These are phyloP conservation scores for Chloris gayana DNA, from an alignment of 176 grass and related monocot species.

Conservation along the genomic window DNA sequence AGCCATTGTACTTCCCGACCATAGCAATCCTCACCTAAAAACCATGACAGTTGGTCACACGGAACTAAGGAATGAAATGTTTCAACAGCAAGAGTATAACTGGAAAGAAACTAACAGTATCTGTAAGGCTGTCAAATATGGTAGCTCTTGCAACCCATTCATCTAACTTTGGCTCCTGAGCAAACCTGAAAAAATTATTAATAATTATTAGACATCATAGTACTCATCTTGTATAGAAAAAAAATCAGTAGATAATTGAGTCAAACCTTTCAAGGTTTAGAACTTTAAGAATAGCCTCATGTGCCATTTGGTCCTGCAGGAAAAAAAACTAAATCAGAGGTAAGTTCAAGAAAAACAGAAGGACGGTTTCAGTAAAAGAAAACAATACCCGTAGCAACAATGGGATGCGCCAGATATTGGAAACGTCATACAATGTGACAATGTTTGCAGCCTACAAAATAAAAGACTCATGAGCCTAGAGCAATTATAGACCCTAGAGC, in stretches of 20 bases:
- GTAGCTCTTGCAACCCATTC: conserved; percentile 67
- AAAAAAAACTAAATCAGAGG: conserved; percentile 16
- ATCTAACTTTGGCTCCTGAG: conserved; percentile 53
- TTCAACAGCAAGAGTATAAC: not conserved
- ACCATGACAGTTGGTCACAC: conserved; percentile 16
- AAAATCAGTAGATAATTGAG: conserved; percentile 21
- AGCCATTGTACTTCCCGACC: conserved; percentile 77
- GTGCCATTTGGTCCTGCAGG: conserved; percentile 69
- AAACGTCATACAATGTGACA: conserved; percentile 74
- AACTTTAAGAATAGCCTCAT: conserved; percentile 78
- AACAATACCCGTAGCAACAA: conserved; percentile 64
- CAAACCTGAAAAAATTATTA: conserved; percentile 33
- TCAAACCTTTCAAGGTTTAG: conserved; percentile 76
- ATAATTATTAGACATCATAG: conserved; percentile 24
- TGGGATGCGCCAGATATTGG: conserved; percentile 85
- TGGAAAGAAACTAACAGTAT: conserved; percentile 54
- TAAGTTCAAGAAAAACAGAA: not conserved
- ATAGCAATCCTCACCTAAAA: conserved; percentile 70
- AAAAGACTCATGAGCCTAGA: conserved; percentile 27
- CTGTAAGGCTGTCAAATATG: conserved; percentile 56
- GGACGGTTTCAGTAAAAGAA: conserved; percentile 11
- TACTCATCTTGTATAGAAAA: conserved; percentile 12
- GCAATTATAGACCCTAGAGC: not conserved
- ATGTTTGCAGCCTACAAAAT: conserved; percentile 67
- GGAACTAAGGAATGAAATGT: conserved; percentile 28